phyloP scores from a whole-genome alignment of 179 eudicot species.

The Nepenthes alata region DNA sequence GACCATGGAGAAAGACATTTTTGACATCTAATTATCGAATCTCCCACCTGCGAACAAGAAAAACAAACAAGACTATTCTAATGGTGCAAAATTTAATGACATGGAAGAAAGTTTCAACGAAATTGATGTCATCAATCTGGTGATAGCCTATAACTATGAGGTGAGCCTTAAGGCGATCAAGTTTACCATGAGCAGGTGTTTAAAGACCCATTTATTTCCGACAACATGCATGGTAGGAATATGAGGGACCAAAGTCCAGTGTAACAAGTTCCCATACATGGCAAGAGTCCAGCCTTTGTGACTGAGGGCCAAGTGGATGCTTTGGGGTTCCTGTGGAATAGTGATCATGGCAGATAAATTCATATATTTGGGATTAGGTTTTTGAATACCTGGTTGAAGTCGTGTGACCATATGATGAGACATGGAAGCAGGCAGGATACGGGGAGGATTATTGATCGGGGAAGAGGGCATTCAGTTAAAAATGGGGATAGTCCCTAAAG shows the following conservation, averaged over 20 bases:
- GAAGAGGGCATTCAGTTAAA: too few relatives aligned
- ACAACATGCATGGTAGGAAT: background rate
- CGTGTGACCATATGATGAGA: too few relatives aligned
- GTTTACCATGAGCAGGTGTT: background rate
- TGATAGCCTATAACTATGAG: background rate
- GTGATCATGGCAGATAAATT: too few relatives aligned
- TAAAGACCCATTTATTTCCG: constrained; percentile 1
- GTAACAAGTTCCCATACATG: background rate
- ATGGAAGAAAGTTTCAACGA: background rate
- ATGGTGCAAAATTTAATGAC: background rate
- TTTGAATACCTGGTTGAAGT: too few relatives aligned
- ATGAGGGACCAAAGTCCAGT: background rate
- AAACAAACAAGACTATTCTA: background rate
- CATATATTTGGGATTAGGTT: too few relatives aligned
- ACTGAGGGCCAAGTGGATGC: too few relatives aligned
- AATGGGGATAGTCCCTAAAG: too few relatives aligned
- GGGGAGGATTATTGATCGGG: too few relatives aligned
- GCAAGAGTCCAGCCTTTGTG: background rate
- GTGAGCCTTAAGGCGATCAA: background rate
- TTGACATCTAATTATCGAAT: constrained; percentile 6
- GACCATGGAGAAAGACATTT: background rate
- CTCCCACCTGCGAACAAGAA: background rate
- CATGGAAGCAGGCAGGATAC: too few relatives aligned
- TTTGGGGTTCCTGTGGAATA: too few relatives aligned
- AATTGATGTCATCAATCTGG: background rate